Evolutionary conservation across 495 filamentous ascomycete genomes (phyloP).

Genomic region (Cercophora newfieldiana): DNA sequence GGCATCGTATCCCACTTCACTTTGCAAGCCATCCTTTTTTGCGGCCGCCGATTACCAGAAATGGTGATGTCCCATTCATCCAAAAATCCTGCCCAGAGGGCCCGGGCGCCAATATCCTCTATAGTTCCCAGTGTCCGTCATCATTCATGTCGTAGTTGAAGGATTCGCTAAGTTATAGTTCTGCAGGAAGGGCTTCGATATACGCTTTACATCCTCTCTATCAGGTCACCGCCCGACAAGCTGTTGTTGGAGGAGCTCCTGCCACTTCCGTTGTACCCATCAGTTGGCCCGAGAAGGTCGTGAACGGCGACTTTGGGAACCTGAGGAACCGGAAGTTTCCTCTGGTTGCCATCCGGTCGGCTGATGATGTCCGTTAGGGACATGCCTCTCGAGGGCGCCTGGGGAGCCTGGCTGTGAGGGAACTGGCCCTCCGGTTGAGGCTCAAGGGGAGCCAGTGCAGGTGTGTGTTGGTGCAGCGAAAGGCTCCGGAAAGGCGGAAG

Average conservation of each 20-base stretch:
- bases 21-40: constrained; percentile 12
- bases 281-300: constrained; percentile 70
- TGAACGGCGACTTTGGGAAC: constrained; percentile 87
- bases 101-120: constrained; percentile 23
- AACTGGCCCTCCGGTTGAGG: constrained; percentile 60
- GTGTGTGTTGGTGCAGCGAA: constrained; percentile 73
- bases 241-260: constrained; percentile 51
- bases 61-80: constrained; percentile 19
- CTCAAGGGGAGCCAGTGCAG: constrained; percentile 90
- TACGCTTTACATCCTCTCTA: constrained; percentile 37
- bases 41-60: constrained; percentile 14
- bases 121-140: constrained; percentile 27
- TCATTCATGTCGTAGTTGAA: constrained; percentile 35
- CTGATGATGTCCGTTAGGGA: constrained; percentile 92
- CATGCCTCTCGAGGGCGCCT: constrained; percentile 57
- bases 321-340: constrained; percentile 92
- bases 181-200: background rate
- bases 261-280: constrained; percentile 57
- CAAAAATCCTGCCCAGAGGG: constrained; percentile 22
- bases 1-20: constrained; percentile 1
- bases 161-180: constrained; percentile 9
- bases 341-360: constrained; percentile 77
- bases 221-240: constrained; percentile 45
- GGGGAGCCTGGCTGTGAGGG: constrained; percentile 38
- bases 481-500: constrained; percentile 88